Conservation (phyloP, 495 filamentous ascomycete genomes). For the Penicillium taxi region DNA sequence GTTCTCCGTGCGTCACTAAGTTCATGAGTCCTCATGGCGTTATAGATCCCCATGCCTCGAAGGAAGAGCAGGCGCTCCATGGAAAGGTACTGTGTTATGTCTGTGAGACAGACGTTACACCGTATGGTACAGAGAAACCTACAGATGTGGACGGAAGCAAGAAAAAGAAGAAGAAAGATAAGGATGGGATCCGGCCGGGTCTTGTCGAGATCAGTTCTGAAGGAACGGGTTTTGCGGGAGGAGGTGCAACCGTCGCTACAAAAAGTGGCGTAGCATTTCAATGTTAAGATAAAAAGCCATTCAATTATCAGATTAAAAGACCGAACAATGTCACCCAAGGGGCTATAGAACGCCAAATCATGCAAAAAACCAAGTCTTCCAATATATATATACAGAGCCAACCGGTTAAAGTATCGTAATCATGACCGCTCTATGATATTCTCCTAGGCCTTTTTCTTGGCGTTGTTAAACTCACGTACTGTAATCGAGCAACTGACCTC, state of each 20-base stretch:
- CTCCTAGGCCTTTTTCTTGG: conserved; percentile 19
- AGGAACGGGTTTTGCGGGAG: conserved; percentile 87
- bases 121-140: conserved; percentile 8
- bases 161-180: conserved; percentile 41
- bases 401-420: not conserved
- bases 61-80: conserved; percentile 39
- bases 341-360: conserved; percentile 15
- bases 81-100: conserved; percentile 68
- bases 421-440: not conserved
- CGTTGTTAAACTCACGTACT: conserved; percentile 64
- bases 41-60: conserved; percentile 57
- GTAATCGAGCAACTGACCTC: conserved; percentile 75
- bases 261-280: conserved; percentile 78
- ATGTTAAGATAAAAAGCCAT: too few relatives aligned
- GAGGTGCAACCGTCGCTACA: conserved; percentile 73
- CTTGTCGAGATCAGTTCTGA: conserved; percentile 79
- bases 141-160: conserved; percentile 12
- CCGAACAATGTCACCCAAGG: conserved; percentile 10
- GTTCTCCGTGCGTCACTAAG: conserved; percentile 77
- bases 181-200: conserved; percentile 54
- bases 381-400: conserved; percentile 22
- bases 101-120: conserved; percentile 68
- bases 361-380: conserved; percentile 19
- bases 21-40: conserved; percentile 64
- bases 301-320: too few relatives aligned